These are phyloP conservation scores for Psilocybe subaeruginosa DNA, from an alignment of 768 basidiomycete genomes.

Conservation along the genomic window DNA sequence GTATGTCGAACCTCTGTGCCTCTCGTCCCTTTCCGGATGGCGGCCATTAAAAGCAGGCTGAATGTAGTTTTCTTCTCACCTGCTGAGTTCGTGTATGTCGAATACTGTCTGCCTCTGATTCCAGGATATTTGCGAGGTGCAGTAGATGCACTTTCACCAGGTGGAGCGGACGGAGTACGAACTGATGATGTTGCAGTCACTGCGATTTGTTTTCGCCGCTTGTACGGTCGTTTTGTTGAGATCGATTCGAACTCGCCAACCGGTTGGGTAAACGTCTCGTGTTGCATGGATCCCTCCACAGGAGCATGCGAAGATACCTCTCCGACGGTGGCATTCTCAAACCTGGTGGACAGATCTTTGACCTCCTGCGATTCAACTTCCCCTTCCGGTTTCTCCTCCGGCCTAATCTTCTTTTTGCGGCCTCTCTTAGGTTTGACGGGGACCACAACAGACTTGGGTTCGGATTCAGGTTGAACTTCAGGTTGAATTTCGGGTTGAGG, in stretches of 20 bases:
- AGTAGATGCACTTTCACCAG: not conserved
- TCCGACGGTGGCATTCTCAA: constrained; percentile 10
- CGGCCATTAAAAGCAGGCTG: constrained; percentile 46
- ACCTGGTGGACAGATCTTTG: constrained; percentile 12
- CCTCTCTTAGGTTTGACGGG: not conserved
- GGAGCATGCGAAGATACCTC: not conserved
- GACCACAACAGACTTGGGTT: not conserved
- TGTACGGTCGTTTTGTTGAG: constrained; percentile 8
- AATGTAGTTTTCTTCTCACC: constrained; percentile 17
- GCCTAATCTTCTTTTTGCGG: constrained; percentile 4
- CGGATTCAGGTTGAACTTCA: not conserved
- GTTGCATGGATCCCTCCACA: not conserved
- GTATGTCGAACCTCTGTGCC: constrained; percentile 52
- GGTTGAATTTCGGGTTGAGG: not conserved
- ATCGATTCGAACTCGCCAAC: not conserved
- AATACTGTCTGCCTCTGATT: constrained; percentile 5
- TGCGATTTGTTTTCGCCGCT: constrained; percentile 4
- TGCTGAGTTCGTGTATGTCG: constrained; percentile 11
- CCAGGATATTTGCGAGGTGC: constrained; percentile 6
- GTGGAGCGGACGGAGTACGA: constrained; percentile 9
- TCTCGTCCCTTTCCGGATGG: constrained; percentile 48
- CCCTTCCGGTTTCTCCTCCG: not conserved
- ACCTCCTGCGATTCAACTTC: constrained; percentile 3
- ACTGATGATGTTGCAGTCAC: not conserved
- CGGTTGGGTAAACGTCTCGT: not conserved